Evolutionary conservation across 192 early-diverging fungal species (phyloP).

Genomic region (Coemansia javaensis): DNA sequence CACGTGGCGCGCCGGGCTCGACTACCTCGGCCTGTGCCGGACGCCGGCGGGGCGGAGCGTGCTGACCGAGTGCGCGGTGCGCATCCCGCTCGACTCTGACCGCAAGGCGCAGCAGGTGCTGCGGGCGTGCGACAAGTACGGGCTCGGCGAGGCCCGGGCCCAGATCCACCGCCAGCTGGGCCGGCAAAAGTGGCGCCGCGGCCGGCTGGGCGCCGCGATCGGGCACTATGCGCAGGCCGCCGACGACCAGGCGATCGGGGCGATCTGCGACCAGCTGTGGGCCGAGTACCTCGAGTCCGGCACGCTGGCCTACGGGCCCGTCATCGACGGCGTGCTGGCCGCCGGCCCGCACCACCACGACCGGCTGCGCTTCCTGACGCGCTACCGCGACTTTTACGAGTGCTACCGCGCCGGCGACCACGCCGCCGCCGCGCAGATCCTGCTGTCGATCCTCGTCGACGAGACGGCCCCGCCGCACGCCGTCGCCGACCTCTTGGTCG

Average conservation of each 20-base stretch:
- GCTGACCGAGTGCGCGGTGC: conserved; percentile 34
- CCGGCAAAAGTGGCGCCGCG: conserved; percentile 51
- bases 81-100: conserved; percentile 53
- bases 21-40: conserved; percentile 45
- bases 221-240: conserved; percentile 54
- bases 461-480: conserved; percentile 55
- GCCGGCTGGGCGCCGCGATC: conserved; percentile 58
- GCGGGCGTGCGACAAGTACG: conserved; percentile 45
- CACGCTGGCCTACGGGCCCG: conserved; percentile 37
- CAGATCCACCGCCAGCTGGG: conserved; percentile 50
- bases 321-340: conserved; percentile 36
- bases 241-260: conserved; percentile 48
- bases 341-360: conserved; percentile 24
- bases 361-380: conserved; percentile 52
- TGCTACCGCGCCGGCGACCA: conserved; percentile 33
- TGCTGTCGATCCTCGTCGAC: conserved; percentile 46
- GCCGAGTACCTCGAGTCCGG: conserved; percentile 47
- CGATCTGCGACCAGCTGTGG: conserved; percentile 57
- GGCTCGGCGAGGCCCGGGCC: conserved; percentile 21
- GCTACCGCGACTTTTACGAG: conserved; percentile 58
- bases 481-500: conserved; percentile 51
- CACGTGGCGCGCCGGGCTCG: conserved; percentile 53
- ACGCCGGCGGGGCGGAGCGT: not conserved
- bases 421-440: conserved; percentile 34
- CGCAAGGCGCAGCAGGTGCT: conserved; percentile 53